These are phyloP conservation scores for Geosmithia morbida DNA, from an alignment of 2,329 filamentous ascomycete species.

Conservation along the genomic window DNA sequence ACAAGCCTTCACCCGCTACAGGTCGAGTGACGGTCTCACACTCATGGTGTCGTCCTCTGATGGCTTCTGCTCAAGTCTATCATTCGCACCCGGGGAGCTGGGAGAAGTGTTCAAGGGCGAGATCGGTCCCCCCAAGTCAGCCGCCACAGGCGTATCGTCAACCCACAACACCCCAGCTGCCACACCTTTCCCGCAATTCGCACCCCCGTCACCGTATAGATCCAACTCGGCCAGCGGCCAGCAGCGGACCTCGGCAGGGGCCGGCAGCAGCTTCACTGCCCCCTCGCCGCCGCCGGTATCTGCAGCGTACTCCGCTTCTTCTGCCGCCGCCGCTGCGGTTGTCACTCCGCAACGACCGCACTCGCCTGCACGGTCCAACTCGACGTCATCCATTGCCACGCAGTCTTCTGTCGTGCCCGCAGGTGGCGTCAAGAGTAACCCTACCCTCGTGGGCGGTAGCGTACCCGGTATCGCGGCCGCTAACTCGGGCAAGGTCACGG, in stretches of 20 bases:
- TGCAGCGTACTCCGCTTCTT: slow-evolving; percentile 6
- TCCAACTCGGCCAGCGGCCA: slow-evolving; percentile 30
- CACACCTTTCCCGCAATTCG: slow-evolving; percentile 51
- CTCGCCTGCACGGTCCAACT: slow-evolving; percentile 76
- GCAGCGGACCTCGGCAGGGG: slow-evolving; percentile 33
- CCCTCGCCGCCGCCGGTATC: slow-evolving; percentile 33
- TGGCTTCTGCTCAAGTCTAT: slow-evolving; percentile 87
- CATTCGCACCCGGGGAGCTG: slow-evolving; percentile 72
- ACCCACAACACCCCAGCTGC: slow-evolving; percentile 55
- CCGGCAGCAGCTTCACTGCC: slow-evolving; percentile 35
- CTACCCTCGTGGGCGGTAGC: slow-evolving; percentile 62
- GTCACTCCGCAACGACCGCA: slow-evolving; percentile 52
- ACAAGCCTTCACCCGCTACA: slow-evolving; percentile 7
- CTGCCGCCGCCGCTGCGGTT: slow-evolving; percentile 10
- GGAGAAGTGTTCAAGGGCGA: slow-evolving; percentile 69
- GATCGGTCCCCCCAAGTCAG: slow-evolving; percentile 31
- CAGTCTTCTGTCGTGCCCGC: slow-evolving; percentile 29
- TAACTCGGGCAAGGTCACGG: slow-evolving; percentile 47
- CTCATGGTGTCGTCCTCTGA: slow-evolving; percentile 95
- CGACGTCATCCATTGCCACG: slow-evolving; percentile 65
- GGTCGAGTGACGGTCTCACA: slow-evolving; percentile 35
- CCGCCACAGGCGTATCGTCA: slow-evolving; percentile 24
- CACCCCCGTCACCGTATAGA: slow-evolving; percentile 44
- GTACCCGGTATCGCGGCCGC: slow-evolving; percentile 65
- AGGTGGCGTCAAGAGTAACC: slow-evolving; percentile 52